Evolutionary conservation across 2,329 filamentous ascomycete genomes (phyloP), one percentile per base, ranked within the genome.

Genomic region (Diaporthe destruens): DNA sequence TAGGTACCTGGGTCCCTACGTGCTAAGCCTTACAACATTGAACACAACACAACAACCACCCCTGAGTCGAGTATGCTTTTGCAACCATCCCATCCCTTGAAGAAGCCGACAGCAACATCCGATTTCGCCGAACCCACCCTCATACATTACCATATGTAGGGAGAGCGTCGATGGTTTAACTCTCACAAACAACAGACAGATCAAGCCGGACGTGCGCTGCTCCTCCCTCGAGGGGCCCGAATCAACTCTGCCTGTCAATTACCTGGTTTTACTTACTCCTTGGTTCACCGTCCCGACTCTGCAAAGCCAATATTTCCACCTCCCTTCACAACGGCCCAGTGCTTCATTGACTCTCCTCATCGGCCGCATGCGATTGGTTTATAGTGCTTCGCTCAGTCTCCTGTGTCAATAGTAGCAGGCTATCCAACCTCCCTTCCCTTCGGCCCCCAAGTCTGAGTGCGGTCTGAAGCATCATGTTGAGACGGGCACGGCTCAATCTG

Each of bases 381-480:
- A 11, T 8, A 6, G 20, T 65, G 20, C 25, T 53, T 39, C 36
- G 23, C 47, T 32, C 61, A 51, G 32, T 66, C 16, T 53, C 61
- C 51, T 23, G 47, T 66, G 9, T 66, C 61, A 66, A 66, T 53
- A 66, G 32, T 53, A 18, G 61, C 32, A 34, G 47, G 51, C n/a
- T 34, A 66, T 20, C 61, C 32, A 66, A 66, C 29, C 51, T 66
- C 61, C 61, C 61, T 66, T 66, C 61, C 32, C 44, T 53, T 25
- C 47, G n/a, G 32, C n/a, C 14, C 14, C 32, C 12, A 36, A 63
- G 39, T 12, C n/a, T n/a, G 54, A 36, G 34, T 42, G 9, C 12
- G 25, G 7, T 32, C n/a, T 23, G 47, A 29, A 53, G 47, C 61
- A 51, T 39, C 61, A 66, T 53, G 32, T 53, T 25, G 61, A 53